Evolutionary conservation across 768 basidiomycete genomes (phyloP), one percentile per base, ranked within the genome.

Genomic region (Mycena chlorophos): DNA sequence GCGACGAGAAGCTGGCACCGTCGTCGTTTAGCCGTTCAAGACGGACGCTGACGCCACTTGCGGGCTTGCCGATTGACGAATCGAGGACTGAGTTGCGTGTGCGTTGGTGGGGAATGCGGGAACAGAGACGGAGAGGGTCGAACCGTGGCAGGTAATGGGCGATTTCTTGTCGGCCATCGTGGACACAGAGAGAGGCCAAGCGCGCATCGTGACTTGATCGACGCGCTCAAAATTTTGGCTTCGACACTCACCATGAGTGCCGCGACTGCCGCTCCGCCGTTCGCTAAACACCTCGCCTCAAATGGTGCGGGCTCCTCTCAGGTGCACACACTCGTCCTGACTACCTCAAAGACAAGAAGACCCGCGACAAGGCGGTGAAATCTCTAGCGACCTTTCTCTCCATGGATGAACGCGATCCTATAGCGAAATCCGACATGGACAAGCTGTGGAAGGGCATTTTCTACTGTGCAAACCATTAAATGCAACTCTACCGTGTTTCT

Each of bases 371-470:
- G 67, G 96, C 96, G 0, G 82, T 97, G 58, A 86, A 87, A 68
- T 84, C 83, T 55, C 79, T 98, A 8, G 77, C 87, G 0, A 69
- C 76, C 3, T 96, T 98, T 69, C 82, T 98, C 27, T 93, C 92
- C 1, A 80, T 84, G 63, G 76, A 80, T 56, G 76, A 78, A 8
- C 75, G 77, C 55, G 76, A 86, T 75, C 78, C 70, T 22, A 71
- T 96, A 27, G 73, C 88, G 16, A 83, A 87, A 54, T 55, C 76
- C 26, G 94, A 98, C 65, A 88, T 97, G 86, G 81, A 84, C 58
- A 96, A 94, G 71, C 70, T 98, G 27, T 98, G 96, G 96, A 98
- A 99, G 70, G 96, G 95, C 0, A 82, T 98, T 49, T 99, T 96
- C 70, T 99, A 96, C 71, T 97, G 95, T 94, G 59, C 61, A 85